A percentile compares a stretch with the other conserved stretches of the same genome.
phyloP scores from a whole-genome alignment of 306 rosid species.

The Quercus ilex region DNA sequence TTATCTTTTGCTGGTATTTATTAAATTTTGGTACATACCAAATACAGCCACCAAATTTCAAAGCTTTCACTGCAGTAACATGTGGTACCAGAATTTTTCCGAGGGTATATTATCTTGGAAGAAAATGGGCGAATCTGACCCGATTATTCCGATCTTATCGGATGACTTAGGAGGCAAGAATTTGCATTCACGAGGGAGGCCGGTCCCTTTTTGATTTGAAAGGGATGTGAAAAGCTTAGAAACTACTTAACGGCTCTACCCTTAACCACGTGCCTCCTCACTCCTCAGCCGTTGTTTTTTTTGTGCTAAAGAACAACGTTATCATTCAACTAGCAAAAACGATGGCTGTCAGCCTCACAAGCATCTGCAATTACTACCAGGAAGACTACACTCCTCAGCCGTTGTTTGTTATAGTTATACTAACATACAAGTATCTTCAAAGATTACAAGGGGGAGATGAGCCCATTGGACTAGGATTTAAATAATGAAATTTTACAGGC shows the following conservation, averaged over 20 bases:
- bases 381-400: too few species aligned
- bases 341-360: too few species aligned
- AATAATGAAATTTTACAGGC: not conserved
- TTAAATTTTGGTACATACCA: too few species aligned
- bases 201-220: not conserved
- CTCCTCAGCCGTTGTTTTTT: too few species aligned
- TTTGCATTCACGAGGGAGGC: not conserved
- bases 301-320: too few species aligned
- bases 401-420: too few species aligned
- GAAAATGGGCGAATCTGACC: constrained; percentile 20
- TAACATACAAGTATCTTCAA: not conserved
- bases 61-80: not conserved
- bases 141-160: constrained; percentile 24
- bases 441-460: not conserved
- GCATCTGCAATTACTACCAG: too few species aligned
- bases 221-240: not conserved
- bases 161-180: not conserved
- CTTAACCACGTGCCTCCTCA: too few species aligned
- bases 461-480: not conserved
- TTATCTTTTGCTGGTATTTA: fast-evolving
- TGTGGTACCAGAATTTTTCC: too few species aligned
- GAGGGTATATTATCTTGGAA: not conserved
- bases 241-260: too few species aligned
- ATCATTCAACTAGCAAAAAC: too few species aligned
- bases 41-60: not conserved